Base-by-base conservation (phyloP, 2,329 filamentous ascomycete species). In the Colletotrichum sojae region DNA sequence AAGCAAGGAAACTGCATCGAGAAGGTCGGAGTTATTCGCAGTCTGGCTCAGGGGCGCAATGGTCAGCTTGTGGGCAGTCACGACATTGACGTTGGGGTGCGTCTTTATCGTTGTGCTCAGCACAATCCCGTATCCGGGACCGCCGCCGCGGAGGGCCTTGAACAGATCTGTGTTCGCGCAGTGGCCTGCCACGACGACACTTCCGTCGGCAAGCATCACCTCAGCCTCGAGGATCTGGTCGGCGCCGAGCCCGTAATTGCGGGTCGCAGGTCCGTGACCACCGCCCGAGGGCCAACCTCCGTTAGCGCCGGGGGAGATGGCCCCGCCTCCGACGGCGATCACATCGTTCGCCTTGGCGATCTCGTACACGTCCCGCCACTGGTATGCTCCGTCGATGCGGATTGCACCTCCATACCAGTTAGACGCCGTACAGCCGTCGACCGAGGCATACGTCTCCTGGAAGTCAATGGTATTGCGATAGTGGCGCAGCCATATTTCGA, bases 41-140 rank as follows among this genome's bases (percentile, higher is more conserved):
- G 72, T 36, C 31, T 36, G 31, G 10, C 6, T 36, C 31, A 36
- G 31, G 31, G 31, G 31, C 10, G 31, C 31, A 10, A 36, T 36
- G 31, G 31, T 8, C 31, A 36, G 31, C 31, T 10, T 36, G 9
- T 36, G 31, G 31, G 73, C 70, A 0, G 75, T 72, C 59, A 75
- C 69, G 52, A 73, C 57, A 48, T 74, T 65, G 57, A 75, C 75
- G 62, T 85, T 82, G 0, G 80, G 77, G 73, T 89, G 81, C 1
- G 84, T 81, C 71, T 85, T 86, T 39, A 85, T 78, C 0, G 86
- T 90, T 74, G 89, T 81, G 2, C 84, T 86, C 15, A 83, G 75
- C 1, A 91, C 86, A 1, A 90, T 80, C 1, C 82, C 89, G 72
- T 86, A 91, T 1, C 65, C 53, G 10, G 65, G 65, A 0, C 81